These are phyloP conservation scores for Hysterium pulicare DNA, from an alignment of 2,329 filamentous ascomycete species.

Conservation along the genomic window DNA sequence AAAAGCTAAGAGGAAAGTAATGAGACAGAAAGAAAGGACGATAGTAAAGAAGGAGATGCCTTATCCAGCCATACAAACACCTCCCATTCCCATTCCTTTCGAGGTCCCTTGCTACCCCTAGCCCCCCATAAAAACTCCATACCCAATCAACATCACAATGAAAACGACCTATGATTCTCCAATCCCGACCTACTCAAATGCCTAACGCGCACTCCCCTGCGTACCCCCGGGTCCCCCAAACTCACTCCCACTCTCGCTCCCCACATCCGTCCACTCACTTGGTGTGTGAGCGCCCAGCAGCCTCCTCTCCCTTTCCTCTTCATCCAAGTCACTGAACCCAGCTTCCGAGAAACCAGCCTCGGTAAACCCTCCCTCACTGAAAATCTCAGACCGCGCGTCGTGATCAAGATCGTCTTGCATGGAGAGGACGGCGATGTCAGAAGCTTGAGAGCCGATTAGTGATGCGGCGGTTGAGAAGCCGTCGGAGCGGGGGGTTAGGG, in stretches of 20 bases:
- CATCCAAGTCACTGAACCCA: slow-evolving; percentile 29
- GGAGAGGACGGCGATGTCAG: slow-evolving; percentile 33
- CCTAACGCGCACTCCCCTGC: no score
- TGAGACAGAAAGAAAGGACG: no score
- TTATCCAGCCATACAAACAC: no score
- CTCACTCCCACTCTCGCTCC: slow-evolving; percentile 39
- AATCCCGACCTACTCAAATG: no score
- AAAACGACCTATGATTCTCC: no score
- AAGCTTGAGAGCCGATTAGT: slow-evolving; percentile 25
- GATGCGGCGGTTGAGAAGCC: slow-evolving; percentile 22
- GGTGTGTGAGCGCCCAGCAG: slow-evolving; percentile 33
- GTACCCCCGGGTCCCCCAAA: slow-evolving; percentile 26
- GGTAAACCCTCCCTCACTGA: slow-evolving; percentile 34
- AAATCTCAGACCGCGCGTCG: slow-evolving; percentile 32
- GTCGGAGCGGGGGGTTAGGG: slow-evolving; percentile 37
- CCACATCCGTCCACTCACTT: slow-evolving; percentile 39
- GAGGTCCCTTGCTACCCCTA: no score
- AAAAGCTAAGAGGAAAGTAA: no score
- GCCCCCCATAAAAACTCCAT: no score
- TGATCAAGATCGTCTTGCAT: slow-evolving; percentile 33
- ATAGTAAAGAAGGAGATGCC: no score
- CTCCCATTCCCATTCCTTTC: no score
- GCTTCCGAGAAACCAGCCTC: slow-evolving; percentile 33
- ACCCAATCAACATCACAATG: no score
- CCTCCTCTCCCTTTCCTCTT: slow-evolving; percentile 12